phyloP scores from a whole-genome alignment of 768 basidiomycete species.

The Boletus sp. region DNA sequence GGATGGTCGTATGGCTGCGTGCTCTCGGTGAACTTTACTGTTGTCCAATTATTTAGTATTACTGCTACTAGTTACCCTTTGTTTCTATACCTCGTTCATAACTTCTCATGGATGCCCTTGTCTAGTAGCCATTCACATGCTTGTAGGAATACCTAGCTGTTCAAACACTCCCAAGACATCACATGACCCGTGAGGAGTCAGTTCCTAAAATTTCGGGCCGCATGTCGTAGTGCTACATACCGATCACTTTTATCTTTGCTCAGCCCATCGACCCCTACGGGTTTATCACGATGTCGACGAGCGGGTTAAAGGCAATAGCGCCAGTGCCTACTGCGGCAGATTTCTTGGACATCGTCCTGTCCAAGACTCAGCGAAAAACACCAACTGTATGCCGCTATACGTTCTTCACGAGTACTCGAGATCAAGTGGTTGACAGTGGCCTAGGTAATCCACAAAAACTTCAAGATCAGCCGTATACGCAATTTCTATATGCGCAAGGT shows the following conservation, averaged over 20 bases:
- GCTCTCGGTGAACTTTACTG: slow-evolving; percentile 11
- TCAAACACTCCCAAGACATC: background rate
- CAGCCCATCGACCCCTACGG: background rate
- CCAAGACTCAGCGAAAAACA: slow-evolving; percentile 95
- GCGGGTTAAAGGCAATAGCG: slow-evolving; percentile 93
- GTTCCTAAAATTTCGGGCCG: slow-evolving; percentile 11
- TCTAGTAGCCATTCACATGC: slow-evolving; percentile 19
- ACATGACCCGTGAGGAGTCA: slow-evolving; percentile 12
- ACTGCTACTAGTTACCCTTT: slow-evolving; percentile 26
- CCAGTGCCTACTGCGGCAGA: slow-evolving; percentile 97
- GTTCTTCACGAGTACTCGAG: background rate
- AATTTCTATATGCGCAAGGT: slow-evolving; percentile 99
- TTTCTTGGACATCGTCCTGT: slow-evolving; percentile 91
- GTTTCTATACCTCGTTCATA: slow-evolving; percentile 23
- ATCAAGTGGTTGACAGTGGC: background rate
- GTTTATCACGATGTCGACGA: slow-evolving; percentile 60
- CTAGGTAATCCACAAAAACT: slow-evolving; percentile 98
- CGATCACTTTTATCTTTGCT: slow-evolving; percentile 9
- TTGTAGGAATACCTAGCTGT: slow-evolving; percentile 21
- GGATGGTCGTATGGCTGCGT: slow-evolving; percentile 11
- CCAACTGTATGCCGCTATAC: slow-evolving; percentile 61
- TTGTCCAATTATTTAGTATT: slow-evolving; percentile 16
- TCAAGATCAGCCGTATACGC: slow-evolving; percentile 98
- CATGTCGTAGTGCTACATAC: background rate
- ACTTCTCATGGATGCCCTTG: slow-evolving; percentile 18